These are phyloP conservation scores for Candida chauliodis DNA, from an alignment of 805 yeast species.

Conservation along the genomic window DNA sequence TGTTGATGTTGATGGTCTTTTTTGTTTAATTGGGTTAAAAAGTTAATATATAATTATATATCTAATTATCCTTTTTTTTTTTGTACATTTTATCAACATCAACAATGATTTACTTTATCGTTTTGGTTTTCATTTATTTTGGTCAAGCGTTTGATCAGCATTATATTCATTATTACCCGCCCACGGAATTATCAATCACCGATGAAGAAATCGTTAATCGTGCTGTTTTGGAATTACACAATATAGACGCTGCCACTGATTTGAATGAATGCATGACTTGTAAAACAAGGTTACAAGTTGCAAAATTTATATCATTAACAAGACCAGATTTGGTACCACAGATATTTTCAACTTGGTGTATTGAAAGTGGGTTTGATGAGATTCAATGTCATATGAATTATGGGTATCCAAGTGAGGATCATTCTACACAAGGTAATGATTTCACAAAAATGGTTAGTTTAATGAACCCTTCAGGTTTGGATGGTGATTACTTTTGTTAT, in stretches of 20 bases:
- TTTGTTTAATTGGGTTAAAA: not conserved
- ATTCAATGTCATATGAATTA: conserved; percentile 16
- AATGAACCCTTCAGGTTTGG: conserved; percentile 51
- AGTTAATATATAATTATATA: not conserved
- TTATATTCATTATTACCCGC: conserved; percentile 9
- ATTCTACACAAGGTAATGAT: conserved; percentile 23
- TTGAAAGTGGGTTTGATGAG: conserved; percentile 32
- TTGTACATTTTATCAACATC: too few species aligned
- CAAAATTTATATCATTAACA: conserved; percentile 28
- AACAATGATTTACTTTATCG: not conserved
- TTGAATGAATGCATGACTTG: conserved; percentile 12
- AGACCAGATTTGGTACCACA: conserved; percentile 40
- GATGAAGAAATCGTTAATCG: conserved; percentile 13
- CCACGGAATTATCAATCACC: conserved; percentile 10
- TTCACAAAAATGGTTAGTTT: conserved; percentile 48
- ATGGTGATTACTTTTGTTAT: conserved; percentile 42
- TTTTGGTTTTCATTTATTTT: not conserved
- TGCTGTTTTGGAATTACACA: conserved; percentile 13
- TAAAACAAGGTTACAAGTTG: conserved; percentile 14
- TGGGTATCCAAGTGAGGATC: conserved; percentile 28
- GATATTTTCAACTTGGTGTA: conserved; percentile 44
- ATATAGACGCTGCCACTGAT: conserved; percentile 13
- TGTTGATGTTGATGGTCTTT: too few species aligned
- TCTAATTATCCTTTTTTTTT: too few species aligned
- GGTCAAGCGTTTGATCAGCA: conserved; percentile 1